Evolutionary conservation across 176 grass and related monocot genomes (phyloP).

Genomic region (Musa itinerans): DNA sequence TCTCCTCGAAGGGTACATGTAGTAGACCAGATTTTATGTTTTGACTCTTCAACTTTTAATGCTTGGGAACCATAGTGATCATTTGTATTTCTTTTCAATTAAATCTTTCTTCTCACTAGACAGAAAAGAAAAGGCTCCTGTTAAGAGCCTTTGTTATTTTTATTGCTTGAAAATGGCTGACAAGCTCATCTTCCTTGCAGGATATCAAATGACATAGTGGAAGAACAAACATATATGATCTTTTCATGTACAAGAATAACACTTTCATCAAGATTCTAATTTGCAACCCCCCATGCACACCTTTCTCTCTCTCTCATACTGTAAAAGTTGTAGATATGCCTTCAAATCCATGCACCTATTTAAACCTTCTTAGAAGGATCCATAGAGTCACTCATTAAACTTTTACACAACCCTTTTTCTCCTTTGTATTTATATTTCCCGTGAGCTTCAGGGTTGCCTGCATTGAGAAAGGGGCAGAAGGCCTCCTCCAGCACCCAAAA

Average conservation of each 20-base stretch:
- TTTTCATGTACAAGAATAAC: background rate
- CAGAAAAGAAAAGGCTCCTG: background rate
- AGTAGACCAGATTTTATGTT: background rate
- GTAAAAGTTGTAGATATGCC: constrained; percentile 12
- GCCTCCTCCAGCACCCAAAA: constrained; percentile 10
- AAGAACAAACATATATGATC: too few species aligned
- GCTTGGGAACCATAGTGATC: background rate
- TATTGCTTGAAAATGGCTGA: background rate
- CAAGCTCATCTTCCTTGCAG: background rate
- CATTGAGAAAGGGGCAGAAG: constrained; percentile 27
- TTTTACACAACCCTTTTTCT: constrained; percentile 19
- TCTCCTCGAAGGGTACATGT: background rate
- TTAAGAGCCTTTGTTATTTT: background rate
- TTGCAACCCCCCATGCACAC: background rate
- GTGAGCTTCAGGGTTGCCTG: constrained; percentile 14
- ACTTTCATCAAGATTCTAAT: background rate
- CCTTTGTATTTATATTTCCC: constrained; percentile 14
- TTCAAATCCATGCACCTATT: constrained; percentile 4
- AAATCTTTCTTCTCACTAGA: background rate
- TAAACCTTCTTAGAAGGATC: constrained; percentile 17
- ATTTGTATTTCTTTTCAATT: background rate
- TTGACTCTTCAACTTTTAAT: background rate
- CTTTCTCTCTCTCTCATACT: constrained; percentile 3
- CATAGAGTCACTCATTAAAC: constrained; percentile 10
- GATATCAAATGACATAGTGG: background rate